Evolutionary conservation across 1,139 yeast species (phyloP).

Genomic region (Hansenula lynferdii): DNA sequence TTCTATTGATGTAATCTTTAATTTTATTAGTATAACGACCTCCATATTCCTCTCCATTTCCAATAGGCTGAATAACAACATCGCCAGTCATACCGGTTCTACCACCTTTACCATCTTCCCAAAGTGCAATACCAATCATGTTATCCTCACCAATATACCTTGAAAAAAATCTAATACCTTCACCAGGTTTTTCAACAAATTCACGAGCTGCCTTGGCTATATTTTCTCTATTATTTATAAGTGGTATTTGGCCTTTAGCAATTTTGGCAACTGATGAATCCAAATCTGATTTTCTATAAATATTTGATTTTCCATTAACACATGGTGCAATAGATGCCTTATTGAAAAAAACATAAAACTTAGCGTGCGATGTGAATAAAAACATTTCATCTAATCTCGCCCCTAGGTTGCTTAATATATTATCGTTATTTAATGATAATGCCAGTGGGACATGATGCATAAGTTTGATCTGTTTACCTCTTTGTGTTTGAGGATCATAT

Average conservation of each 20-base stretch:
- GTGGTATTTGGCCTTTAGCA: conserved; percentile 23
- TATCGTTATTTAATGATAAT: conserved; percentile 30
- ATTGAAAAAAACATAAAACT: conserved; percentile 77
- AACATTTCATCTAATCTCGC: conserved; percentile 83
- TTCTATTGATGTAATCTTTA: conserved; percentile 55
- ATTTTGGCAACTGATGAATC: conserved; percentile 52
- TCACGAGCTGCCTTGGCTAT: conserved; percentile 21
- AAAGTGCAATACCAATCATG: conserved; percentile 83
- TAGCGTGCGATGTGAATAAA: conserved; percentile 76
- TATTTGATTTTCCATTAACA: conserved; percentile 88
- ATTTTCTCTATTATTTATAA: conserved; percentile 25
- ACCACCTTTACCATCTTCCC: conserved; percentile 63
- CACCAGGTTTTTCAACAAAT: conserved; percentile 8
- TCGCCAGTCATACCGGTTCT: conserved; percentile 79
- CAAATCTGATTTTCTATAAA: conserved; percentile 66
- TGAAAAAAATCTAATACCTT: conserved; percentile 64
- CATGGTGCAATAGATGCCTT: conserved; percentile 80
- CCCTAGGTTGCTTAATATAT: conserved; percentile 37
- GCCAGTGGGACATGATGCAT: conserved; percentile 83
- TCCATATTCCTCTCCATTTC: conserved; percentile 11
- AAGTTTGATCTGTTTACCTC: conserved; percentile 47
- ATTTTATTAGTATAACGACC: conserved; percentile 36
- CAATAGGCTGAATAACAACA: conserved; percentile 73
- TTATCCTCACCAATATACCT: conserved; percentile 89
- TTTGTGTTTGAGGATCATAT: conserved; percentile 10